A percentile compares a stretch with the other conserved stretches of the same genome.
These are phyloP conservation scores for Gossypium trilobum DNA, from an alignment of 441 rosid genomes.

Conservation along the genomic window DNA sequence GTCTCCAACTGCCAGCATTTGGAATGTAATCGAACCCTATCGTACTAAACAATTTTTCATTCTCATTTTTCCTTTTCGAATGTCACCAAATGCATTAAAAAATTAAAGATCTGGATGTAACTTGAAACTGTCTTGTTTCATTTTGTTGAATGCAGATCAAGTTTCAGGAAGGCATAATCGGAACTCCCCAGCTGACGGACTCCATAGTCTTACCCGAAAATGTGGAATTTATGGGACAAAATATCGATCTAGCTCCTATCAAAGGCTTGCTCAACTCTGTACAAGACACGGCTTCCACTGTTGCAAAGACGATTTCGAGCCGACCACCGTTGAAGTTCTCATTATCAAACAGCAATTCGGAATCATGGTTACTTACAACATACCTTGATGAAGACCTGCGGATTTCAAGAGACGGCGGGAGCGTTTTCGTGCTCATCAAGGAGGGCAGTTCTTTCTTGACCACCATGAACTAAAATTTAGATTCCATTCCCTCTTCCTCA, in stretches of 20 bases:
- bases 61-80: not conserved
- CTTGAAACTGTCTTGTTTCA: not conserved
- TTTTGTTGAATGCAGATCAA: conserved; percentile 41
- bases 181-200: conserved; percentile 85
- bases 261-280: conserved; percentile 63
- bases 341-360: conserved; percentile 46
- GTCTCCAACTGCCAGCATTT: not conserved
- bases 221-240: conserved; percentile 72
- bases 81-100: not conserved
- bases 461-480: conserved; percentile 16
- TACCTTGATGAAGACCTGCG: not conserved
- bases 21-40: not conserved
- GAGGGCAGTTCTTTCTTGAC: conserved; percentile 68
- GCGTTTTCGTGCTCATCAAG: conserved; percentile 70
- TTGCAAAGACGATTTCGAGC: conserved; percentile 77
- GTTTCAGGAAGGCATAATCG: conserved; percentile 80
- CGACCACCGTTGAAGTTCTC: conserved; percentile 79
- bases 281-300: conserved; percentile 73
- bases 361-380: conserved; percentile 80
- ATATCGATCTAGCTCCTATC: conserved; percentile 62
- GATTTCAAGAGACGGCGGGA: not conserved
- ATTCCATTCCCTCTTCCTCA: not conserved
- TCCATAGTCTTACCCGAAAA: conserved; percentile 71
- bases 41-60: not conserved
- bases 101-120: not conserved